These are phyloP conservation scores for Ganoderma resinaceum DNA, from an alignment of 1,284 basidiomycete species.

Conservation along the genomic window DNA sequence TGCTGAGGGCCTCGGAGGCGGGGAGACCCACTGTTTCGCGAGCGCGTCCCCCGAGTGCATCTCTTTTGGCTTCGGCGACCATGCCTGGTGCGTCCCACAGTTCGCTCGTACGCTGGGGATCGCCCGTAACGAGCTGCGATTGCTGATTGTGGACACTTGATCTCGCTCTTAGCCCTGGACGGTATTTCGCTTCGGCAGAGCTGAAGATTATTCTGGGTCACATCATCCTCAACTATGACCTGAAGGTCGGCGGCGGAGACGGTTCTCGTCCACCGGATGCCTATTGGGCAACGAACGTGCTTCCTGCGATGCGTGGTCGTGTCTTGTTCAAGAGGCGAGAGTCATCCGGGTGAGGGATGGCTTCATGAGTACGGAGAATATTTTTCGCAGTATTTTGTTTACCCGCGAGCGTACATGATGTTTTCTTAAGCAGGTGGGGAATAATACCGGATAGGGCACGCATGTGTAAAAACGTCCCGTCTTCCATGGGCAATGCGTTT, in stretches of 20 bases:
- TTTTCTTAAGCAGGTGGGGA: too few species aligned
- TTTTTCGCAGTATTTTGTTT: too few species aligned
- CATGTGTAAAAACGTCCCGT: too few species aligned
- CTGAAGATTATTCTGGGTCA: constrained; percentile 54
- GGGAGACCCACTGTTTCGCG: constrained; percentile 36
- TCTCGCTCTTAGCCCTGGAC: constrained; percentile 53
- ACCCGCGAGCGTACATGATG: too few species aligned
- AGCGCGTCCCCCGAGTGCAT: constrained; percentile 34
- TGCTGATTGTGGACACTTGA: too few species aligned
- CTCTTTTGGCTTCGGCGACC: constrained; percentile 34
- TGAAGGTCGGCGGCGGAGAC: constrained; percentile 45
- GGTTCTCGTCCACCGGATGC: constrained; percentile 34
- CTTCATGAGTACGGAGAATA: too few species aligned
- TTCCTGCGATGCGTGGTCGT: constrained; percentile 10
- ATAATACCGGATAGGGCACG: too few species aligned
- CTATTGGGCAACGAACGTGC: neutral
- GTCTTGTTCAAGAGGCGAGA: constrained; percentile 21
- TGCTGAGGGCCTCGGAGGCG: constrained; percentile 24
- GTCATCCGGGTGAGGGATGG: constrained; percentile 21
- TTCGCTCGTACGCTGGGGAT: neutral
- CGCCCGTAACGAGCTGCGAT: too few species aligned
- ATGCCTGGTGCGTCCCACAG: neutral
- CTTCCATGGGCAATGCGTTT: too few species aligned
- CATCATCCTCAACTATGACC: constrained; percentile 52
- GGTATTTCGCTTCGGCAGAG: constrained; percentile 54